These are phyloP conservation scores for Rhodomyrtus tomentosa DNA, from an alignment of 345 rosid species.

Conservation along the genomic window DNA sequence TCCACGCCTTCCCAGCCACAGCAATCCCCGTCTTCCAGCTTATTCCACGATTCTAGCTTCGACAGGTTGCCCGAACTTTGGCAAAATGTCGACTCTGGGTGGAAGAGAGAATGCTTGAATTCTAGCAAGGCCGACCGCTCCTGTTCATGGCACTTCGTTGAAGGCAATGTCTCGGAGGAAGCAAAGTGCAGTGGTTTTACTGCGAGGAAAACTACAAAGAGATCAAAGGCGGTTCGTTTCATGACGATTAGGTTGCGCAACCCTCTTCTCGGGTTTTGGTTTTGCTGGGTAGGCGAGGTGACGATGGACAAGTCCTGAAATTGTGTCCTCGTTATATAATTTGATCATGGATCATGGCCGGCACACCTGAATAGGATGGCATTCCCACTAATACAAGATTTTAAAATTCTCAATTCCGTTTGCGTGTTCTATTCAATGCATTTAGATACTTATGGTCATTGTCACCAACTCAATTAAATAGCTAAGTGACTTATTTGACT, in stretches of 20 bases:
- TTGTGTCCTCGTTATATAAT: fast-evolving
- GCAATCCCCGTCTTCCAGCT: background rate
- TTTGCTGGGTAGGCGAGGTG: background rate
- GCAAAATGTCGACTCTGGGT: background rate
- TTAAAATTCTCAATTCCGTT: no score
- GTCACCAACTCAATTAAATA: no score
- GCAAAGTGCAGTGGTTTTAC: background rate
- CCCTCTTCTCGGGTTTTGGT: background rate
- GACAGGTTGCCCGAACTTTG: fast-evolving
- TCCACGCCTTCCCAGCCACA: background rate
- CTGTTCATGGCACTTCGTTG: background rate
- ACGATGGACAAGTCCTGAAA: background rate
- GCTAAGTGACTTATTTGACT: no score
- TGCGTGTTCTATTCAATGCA: no score
- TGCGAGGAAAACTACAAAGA: background rate
- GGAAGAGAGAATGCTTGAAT: background rate
- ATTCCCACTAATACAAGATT: no score
- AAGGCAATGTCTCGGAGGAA: background rate
- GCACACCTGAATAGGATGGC: no score
- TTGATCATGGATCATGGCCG: no score
- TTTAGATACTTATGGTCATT: no score
- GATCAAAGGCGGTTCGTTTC: background rate
- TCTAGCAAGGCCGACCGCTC: background rate
- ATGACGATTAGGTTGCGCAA: background rate
- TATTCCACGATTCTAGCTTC: background rate